Evolutionary conservation across 2,329 filamentous ascomycete genomes (phyloP).

Genomic region (Alternaria atra): DNA sequence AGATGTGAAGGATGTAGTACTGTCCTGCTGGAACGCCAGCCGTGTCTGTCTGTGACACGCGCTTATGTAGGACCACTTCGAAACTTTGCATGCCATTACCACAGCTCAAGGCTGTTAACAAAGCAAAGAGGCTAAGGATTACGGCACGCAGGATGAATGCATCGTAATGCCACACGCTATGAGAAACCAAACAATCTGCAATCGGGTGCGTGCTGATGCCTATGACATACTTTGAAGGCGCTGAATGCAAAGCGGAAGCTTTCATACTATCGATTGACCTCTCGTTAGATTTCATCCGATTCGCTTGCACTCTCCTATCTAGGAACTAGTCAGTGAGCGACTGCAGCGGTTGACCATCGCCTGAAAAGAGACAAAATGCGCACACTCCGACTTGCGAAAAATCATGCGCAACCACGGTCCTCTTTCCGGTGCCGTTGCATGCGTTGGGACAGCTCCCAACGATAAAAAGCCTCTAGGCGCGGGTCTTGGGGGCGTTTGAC

Average conservation of each 20-base stretch:
- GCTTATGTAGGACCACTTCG: background rate
- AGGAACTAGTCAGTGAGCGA: background rate
- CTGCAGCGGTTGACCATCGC: background rate
- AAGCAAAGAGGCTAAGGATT: background rate
- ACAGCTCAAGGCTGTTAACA: background rate
- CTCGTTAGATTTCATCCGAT: background rate
- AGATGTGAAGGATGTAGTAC: background rate
- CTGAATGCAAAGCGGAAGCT: background rate
- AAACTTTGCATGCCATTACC: background rate
- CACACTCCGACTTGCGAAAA: background rate
- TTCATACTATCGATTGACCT: background rate
- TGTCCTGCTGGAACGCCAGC: background rate
- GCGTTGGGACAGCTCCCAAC: background rate
- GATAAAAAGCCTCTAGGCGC: background rate
- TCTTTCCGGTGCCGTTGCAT: background rate
- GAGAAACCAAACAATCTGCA: background rate
- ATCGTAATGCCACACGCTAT: background rate
- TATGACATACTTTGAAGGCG: background rate
- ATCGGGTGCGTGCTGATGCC: background rate
- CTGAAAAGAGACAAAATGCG: background rate
- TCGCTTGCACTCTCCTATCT: background rate
- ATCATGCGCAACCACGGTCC: background rate
- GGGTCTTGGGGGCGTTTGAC: background rate
- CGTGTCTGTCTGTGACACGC: background rate
- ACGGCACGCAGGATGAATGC: background rate